A percentile compares a stretch with the other conserved stretches of the same genome.
These are phyloP conservation scores for Tulasnella sp. DNA, from an alignment of 768 basidiomycete species.

Conservation along the genomic window DNA sequence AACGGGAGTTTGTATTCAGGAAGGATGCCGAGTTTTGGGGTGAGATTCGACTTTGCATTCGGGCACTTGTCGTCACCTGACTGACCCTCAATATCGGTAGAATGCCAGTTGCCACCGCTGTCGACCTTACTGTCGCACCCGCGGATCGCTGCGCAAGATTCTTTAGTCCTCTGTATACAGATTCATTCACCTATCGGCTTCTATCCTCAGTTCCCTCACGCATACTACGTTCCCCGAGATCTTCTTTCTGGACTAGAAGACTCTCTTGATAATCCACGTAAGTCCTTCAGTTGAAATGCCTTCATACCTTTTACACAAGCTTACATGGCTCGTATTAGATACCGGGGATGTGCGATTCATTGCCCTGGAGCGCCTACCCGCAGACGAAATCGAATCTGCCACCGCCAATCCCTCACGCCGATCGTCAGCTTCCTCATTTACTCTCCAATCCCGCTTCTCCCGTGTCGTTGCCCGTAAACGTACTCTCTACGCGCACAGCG, in stretches of 20 bases:
- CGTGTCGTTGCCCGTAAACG: constrained; percentile 56
- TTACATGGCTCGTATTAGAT: constrained; percentile 29
- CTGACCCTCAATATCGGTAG: constrained; percentile 27
- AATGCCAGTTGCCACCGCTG: constrained; percentile 52
- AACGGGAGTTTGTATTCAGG: constrained; percentile 60
- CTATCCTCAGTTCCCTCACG: constrained; percentile 55
- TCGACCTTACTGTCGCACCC: constrained; percentile 50
- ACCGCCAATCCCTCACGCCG: constrained; percentile 26
- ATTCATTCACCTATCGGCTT: constrained; percentile 49
- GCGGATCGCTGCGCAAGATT: constrained; percentile 50
- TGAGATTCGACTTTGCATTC: constrained; percentile 26
- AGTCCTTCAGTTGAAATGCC: constrained; percentile 20
- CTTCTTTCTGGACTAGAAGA: constrained; percentile 59
- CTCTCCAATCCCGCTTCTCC: constrained; percentile 14
- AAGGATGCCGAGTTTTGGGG: constrained; percentile 67
- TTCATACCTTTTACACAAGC: neutral
- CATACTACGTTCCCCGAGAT: constrained; percentile 54
- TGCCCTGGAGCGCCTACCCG: constrained; percentile 45
- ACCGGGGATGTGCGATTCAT: constrained; percentile 72
- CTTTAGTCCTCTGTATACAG: constrained; percentile 63
- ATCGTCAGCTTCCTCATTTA: constrained; percentile 33
- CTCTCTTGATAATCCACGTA: constrained; percentile 61
- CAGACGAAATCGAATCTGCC: constrained; percentile 23
- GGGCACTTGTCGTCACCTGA: neutral
- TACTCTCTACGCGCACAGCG: constrained; percentile 66